phyloP scores from a whole-genome alignment of 2,329 filamentous ascomycete species.

The Cryoendolithus antarcticus region DNA sequence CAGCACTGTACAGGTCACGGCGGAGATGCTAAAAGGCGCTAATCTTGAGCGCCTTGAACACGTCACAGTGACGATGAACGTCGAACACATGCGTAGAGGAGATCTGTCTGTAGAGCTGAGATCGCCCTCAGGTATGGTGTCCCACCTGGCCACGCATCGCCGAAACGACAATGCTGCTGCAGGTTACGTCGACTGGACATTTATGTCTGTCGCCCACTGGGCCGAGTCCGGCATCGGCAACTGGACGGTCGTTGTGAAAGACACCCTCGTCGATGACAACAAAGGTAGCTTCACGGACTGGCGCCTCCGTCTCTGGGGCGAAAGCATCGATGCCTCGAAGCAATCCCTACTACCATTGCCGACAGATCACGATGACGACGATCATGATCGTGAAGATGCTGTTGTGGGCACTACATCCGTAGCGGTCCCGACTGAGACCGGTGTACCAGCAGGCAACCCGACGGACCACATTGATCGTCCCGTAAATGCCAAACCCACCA shows the following conservation, averaged over 20 bases:
- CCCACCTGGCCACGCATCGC: slow-evolving; percentile 69
- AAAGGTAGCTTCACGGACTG: slow-evolving; percentile 77
- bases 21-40: slow-evolving; percentile 64
- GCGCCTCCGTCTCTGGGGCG: slow-evolving; percentile 90
- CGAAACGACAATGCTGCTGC: slow-evolving; percentile 50
- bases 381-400: slow-evolving; percentile 55
- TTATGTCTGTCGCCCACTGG: slow-evolving; percentile 98
- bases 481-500: slow-evolving; percentile 44
- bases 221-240: slow-evolving; percentile 77
- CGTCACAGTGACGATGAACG: slow-evolving; percentile 95
- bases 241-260: slow-evolving; percentile 85
- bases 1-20: slow-evolving; percentile 69
- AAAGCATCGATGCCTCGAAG: slow-evolving; percentile 63
- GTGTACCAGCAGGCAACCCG: slow-evolving; percentile 31
- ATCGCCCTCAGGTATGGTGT: slow-evolving; percentile 70
- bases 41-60: slow-evolving; percentile 86
- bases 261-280: slow-evolving; percentile 64
- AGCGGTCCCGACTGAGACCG: slow-evolving; percentile 33
- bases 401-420: slow-evolving; percentile 49
- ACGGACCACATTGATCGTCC: slow-evolving; percentile 39
- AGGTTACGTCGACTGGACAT: slow-evolving; percentile 93
- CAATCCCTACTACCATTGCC: slow-evolving; percentile 71
- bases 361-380: slow-evolving; percentile 66
- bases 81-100: slow-evolving; percentile 73
- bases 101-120: slow-evolving; percentile 86